Base-by-base conservation (phyloP, 2,329 filamentous ascomycete species). In the Zymoseptoria pseudotritici region DNA sequence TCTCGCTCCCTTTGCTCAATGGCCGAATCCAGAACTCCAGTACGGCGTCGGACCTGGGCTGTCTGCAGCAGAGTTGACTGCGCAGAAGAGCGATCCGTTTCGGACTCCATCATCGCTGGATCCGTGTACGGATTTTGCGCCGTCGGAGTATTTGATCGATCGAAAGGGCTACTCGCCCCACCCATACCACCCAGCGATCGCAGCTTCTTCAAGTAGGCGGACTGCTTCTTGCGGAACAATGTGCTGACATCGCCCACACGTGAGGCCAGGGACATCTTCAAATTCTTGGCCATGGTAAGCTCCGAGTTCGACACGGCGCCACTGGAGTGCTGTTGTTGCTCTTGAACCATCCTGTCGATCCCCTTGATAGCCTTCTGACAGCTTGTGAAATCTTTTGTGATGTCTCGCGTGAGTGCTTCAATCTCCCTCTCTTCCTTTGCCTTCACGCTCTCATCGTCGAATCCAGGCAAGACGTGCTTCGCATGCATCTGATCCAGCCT, bases 171-270 rank as follows among this genome's bases (percentile, higher is more conserved):
- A 57, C 71, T 71, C 58, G 24, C 17, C 11, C 36, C 55, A 7
- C n/a, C 19, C 64, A 80, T 76, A 59, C 77, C 79, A 57, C 77
- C 77, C 6, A 81, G 74, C 21, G 76, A 70, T 29, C 69, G 66
- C 58, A 72, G 67, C 78, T 70, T 80, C 77, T 95, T 97, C 57
- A 99, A 77, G 76, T 99, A 99, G 56, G 88, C 88, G 72, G 92
- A 93, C 79, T 99, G 94, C 79, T 97, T 97, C 82, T 97, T 99
- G 70, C 94, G 85, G 74, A 99, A 99, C 63, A 84, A 82, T 29
- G 94, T 89, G 77, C 92, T 97, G 54, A 91, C 88, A 68, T 97
- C 92, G 74, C 97, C 92, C 0, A 97, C 91, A 63, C 90, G 83
- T 1, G 90, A 82, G 0, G 94, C 94, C 49, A 97, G 82, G 17